phyloP scores from a whole-genome alignment of 192 early-diverging fungal genomes.

The Paraglomus brasilianum region DNA sequence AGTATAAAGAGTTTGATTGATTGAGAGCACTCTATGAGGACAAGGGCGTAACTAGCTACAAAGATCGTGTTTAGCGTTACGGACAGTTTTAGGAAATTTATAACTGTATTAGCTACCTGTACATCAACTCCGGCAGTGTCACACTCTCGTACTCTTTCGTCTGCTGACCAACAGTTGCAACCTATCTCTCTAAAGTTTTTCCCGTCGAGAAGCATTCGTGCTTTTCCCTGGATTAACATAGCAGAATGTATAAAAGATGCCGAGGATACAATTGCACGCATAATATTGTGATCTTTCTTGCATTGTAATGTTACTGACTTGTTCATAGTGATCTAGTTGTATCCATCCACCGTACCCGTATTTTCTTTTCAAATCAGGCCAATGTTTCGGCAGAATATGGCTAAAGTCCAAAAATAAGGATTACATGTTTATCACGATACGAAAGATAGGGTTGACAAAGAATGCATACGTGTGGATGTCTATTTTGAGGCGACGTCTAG shows the following conservation, averaged over 20 bases:
- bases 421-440: neutral
- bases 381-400: conserved; percentile 62
- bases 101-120: conserved; percentile 39
- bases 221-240: conserved; percentile 46
- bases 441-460: too few relatives aligned
- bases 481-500: conserved; percentile 37
- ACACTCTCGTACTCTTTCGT: conserved; percentile 58
- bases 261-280: neutral
- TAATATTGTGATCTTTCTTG: conserved; percentile 8
- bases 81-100: neutral
- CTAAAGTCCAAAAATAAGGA: conserved; percentile 32
- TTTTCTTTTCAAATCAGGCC: conserved; percentile 61
- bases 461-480: conserved; percentile 47
- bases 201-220: conserved; percentile 66
- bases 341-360: conserved; percentile 59
- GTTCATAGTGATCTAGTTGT: conserved; percentile 43
- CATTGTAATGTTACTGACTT: conserved; percentile 31
- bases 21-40: neutral
- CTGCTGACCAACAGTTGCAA: conserved; percentile 71
- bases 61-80: neutral
- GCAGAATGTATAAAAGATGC: neutral
- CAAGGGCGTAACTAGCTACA: neutral
- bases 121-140: conserved; percentile 52
- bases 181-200: conserved; percentile 65
- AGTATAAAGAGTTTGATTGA: neutral